These are phyloP conservation scores for Podaxis carcinomalis DNA, from an alignment of 768 basidiomycete species.

Conservation along the genomic window DNA sequence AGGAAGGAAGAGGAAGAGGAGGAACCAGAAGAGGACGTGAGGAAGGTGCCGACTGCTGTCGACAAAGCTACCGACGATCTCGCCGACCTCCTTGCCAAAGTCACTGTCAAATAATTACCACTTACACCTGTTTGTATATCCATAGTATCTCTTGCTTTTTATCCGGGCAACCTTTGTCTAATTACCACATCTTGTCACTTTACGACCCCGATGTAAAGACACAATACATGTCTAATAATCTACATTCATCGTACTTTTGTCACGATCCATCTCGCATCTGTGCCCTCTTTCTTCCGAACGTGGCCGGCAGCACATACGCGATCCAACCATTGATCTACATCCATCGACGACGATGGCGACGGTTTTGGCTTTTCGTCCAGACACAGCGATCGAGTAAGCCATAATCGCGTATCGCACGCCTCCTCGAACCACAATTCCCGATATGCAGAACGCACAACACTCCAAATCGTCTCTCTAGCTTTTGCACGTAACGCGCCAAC, in stretches of 20 bases:
- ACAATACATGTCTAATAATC: not conserved
- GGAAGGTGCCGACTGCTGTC: slow-evolving; percentile 16
- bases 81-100: slow-evolving; percentile 64
- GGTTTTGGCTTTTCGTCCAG: slow-evolving; percentile 22
- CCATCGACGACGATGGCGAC: slow-evolving; percentile 17
- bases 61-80: slow-evolving; percentile 49
- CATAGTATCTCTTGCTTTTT: not conserved
- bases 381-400: slow-evolving; percentile 47
- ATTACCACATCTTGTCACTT: not conserved
- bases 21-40: slow-evolving; percentile 27
- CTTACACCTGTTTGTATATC: not conserved
- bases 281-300: slow-evolving; percentile 52
- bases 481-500: slow-evolving; percentile 46
- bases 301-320: slow-evolving; percentile 38
- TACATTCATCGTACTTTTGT: slow-evolving; percentile 40
- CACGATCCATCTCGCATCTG: slow-evolving; percentile 56
- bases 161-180: not conserved
- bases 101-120: slow-evolving; percentile 32
- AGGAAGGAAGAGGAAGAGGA: slow-evolving; percentile 44
- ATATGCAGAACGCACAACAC: slow-evolving; percentile 55
- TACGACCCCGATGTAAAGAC: not conserved
- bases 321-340: slow-evolving; percentile 43
- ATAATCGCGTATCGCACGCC: slow-evolving; percentile 33
- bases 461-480: slow-evolving; percentile 54
- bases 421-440: slow-evolving; percentile 49